Conservation (phyloP, 768 basidiomycete species). For the Amanita pallidorosea region DNA sequence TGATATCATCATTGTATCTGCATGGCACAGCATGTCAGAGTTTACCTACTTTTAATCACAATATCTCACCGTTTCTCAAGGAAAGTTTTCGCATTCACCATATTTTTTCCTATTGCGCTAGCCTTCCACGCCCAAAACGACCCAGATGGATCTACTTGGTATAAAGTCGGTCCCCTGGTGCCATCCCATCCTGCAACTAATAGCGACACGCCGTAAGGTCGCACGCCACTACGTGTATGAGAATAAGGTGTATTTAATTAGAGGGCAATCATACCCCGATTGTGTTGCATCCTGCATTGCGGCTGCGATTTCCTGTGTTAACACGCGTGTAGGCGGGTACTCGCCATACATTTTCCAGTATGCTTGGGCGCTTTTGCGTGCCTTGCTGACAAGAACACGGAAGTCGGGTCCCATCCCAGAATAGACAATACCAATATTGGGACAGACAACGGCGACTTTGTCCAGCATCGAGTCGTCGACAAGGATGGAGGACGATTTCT, state of each 20-base stretch:
- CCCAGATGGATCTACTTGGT: conserved; percentile 98
- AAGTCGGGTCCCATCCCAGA: conserved; percentile 99
- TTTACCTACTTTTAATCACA: conserved; percentile 11
- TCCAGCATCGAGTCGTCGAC: conserved; percentile 98
- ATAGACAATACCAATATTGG: conserved; percentile 99
- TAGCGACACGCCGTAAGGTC: conserved; percentile 97
- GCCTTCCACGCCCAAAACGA: conserved; percentile 99
- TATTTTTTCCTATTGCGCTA: conserved; percentile 98
- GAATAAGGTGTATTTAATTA: conserved; percentile 8
- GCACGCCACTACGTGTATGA: conserved; percentile 68
- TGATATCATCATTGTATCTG: conserved; percentile 99
- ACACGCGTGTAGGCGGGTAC: conserved; percentile 92
- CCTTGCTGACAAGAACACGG: conserved; percentile 85
- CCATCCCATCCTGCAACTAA: conserved; percentile 96
- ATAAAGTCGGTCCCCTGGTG: conserved; percentile 91
- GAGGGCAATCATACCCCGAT: conserved; percentile 62
- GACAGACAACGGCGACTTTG: conserved; percentile 94
- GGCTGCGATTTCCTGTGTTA: conserved; percentile 95
- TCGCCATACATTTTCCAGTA: conserved; percentile 99
- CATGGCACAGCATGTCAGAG: conserved; percentile 14
- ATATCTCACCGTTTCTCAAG: conserved; percentile 85
- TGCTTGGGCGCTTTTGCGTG: conserved; percentile 94
- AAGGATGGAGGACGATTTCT: conserved; percentile 96
- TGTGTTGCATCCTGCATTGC: conserved; percentile 99
- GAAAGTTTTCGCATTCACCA: conserved; percentile 99